A percentile compares a stretch with the other conserved stretches of the same genome.
phyloP scores from a whole-genome alignment of 352 stramenopile genomes.

The Phytophthora palmivora region DNA sequence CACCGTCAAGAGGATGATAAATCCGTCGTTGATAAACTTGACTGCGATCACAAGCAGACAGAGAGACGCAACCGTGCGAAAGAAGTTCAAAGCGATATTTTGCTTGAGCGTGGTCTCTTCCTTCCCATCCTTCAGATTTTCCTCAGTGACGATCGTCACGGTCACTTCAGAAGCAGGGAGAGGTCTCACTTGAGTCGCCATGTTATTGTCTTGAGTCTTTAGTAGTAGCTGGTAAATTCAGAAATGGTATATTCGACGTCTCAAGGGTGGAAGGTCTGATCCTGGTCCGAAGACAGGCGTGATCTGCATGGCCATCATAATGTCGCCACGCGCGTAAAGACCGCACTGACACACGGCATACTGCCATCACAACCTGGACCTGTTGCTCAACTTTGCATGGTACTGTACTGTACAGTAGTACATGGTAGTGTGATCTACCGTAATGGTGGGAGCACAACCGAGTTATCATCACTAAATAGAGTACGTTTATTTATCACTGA shows the following conservation, averaged over 20 bases:
- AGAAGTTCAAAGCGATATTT: neutral
- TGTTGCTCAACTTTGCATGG: neutral
- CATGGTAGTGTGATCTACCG: too few species aligned
- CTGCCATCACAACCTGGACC: neutral
- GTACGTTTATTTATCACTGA: too few species aligned
- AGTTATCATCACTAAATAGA: too few species aligned
- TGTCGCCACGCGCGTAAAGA: constrained; percentile 15
- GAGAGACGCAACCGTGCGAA: neutral
- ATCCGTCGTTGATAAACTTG: constrained; percentile 14
- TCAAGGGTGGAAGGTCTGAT: constrained; percentile 3
- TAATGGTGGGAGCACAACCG: too few species aligned
- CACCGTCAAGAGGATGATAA: constrained; percentile 7
- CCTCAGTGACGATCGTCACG: constrained; percentile 10
- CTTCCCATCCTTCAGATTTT: constrained; percentile 1
- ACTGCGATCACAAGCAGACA: constrained; percentile 5
- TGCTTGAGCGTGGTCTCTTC: neutral
- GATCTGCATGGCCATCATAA: constrained; percentile 3
- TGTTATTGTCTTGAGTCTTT: constrained; percentile 1
- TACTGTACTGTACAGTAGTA: too few species aligned
- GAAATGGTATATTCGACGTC: constrained; percentile 1
- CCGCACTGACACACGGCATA: constrained; percentile 5
- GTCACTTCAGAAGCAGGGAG: constrained; percentile 10
- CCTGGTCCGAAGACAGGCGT: constrained; percentile 1
- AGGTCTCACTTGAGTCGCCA: constrained; percentile 9
- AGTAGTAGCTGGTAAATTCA: constrained; percentile 2